These are phyloP conservation scores for Trichoderma oligosporum DNA, from an alignment of 2,329 filamentous ascomycete species.

Conservation along the genomic window DNA sequence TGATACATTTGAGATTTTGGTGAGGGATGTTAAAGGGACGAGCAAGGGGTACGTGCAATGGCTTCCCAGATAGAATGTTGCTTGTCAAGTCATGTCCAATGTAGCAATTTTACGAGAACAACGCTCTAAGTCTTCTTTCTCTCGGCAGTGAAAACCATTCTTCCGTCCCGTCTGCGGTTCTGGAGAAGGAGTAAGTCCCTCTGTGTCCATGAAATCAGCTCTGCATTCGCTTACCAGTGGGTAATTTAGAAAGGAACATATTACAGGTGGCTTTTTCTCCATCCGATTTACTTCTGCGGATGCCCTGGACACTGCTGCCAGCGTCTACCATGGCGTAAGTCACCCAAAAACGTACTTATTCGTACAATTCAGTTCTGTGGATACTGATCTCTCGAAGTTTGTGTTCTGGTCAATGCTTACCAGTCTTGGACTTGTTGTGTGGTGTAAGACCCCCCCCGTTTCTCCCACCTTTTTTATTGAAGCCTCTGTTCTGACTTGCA, in stretches of 20 bases:
- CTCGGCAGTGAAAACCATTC: slow-evolving; percentile 46
- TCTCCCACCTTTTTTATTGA: not conserved
- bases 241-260: slow-evolving; percentile 65
- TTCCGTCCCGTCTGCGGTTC: slow-evolving; percentile 45
- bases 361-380: not conserved
- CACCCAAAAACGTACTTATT: not conserved
- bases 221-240: slow-evolving; percentile 23
- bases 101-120: slow-evolving; percentile 23
- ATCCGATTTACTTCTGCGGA: slow-evolving; percentile 69
- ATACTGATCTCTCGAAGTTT: slow-evolving; percentile 52
- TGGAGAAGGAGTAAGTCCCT: slow-evolving; percentile 70
- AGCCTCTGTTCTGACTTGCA: slow-evolving; percentile 21
- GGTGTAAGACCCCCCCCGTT: slow-evolving; percentile 63
- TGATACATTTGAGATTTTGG: slow-evolving; percentile 76
- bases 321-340: slow-evolving; percentile 86
- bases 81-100: slow-evolving; percentile 32
- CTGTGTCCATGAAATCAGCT: not conserved
- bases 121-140: slow-evolving; percentile 39
- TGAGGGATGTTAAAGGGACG: slow-evolving; percentile 83
- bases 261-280: slow-evolving; percentile 65
- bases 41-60: slow-evolving; percentile 98
- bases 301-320: slow-evolving; percentile 75
- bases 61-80: slow-evolving; percentile 74
- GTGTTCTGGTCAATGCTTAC: slow-evolving; percentile 96
- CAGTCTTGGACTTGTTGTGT: slow-evolving; percentile 81